A percentile compares a stretch with the other conserved stretches of the same genome.
Conservation (phyloP, 129 eudicot species). For the Deinandra increscens region DNA sequence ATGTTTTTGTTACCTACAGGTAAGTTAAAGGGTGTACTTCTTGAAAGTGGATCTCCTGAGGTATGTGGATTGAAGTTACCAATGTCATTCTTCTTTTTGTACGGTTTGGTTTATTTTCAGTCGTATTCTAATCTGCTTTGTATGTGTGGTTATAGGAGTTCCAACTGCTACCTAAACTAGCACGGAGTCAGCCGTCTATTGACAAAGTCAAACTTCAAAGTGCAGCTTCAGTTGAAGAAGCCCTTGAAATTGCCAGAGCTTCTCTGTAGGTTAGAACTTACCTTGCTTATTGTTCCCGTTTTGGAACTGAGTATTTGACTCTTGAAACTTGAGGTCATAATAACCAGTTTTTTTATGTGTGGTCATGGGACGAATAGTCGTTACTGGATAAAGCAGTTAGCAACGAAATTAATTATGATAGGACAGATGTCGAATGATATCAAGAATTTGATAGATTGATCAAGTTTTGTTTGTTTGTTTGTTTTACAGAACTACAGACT, state of each 20-base stretch:
- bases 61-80: constrained; percentile 27
- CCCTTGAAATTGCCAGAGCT: constrained; percentile 68
- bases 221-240: constrained; percentile 91
- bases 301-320: neutral
- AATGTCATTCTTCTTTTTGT: neutral
- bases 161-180: constrained; percentile 85
- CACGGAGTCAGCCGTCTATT: constrained; percentile 65
- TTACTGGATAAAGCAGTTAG: neutral
- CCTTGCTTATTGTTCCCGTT: neutral
- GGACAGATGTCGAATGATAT: neutral
- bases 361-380: neutral
- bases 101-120: neutral
- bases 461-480: constrained; percentile 11
- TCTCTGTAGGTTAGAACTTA: constrained; percentile 41
- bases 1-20: constrained; percentile 40
- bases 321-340: neutral
- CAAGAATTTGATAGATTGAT: neutral
- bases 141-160: constrained; percentile 48
- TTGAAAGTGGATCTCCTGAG: constrained; percentile 97
- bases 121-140: neutral
- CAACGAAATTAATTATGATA: neutral
- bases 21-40: constrained; percentile 81
- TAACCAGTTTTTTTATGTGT: neutral
- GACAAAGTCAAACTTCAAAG: constrained; percentile 79
- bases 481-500: neutral